Conservation (phyloP, 2,329 filamentous ascomycete species). For the Gliomastix tumulicola region DNA sequence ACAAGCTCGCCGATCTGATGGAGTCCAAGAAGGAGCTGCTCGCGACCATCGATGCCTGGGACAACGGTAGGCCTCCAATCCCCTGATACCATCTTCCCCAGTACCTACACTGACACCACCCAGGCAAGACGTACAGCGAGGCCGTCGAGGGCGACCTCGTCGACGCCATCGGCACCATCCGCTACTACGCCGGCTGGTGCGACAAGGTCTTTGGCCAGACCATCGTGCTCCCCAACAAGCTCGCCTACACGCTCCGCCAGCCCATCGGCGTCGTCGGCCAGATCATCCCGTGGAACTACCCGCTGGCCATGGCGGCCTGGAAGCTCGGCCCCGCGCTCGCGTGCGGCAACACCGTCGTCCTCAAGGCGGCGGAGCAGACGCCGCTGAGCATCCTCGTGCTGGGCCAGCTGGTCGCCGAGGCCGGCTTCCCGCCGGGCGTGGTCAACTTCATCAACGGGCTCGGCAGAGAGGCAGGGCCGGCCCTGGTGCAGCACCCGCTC, state of each 20-base stretch:
- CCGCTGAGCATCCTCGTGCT: constrained; percentile 53
- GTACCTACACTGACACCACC: too few relatives aligned
- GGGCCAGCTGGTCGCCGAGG: constrained; percentile 56
- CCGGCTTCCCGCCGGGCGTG: constrained; percentile 66
- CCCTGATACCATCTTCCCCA: too few relatives aligned
- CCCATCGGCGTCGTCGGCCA: constrained; percentile 61
- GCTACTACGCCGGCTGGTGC: constrained; percentile 23
- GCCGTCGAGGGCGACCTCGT: too few relatives aligned
- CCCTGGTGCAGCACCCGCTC: constrained; percentile 53
- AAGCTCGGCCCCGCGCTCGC: constrained; percentile 62
- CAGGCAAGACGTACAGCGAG: too few relatives aligned
- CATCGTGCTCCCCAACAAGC: constrained; percentile 54
- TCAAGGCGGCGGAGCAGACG: constrained; percentile 57
- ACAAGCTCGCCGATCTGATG: constrained; percentile 61
- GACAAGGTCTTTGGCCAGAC: constrained; percentile 56
- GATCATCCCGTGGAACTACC: constrained; percentile 71
- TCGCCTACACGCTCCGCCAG: constrained; percentile 63
- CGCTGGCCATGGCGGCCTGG: constrained; percentile 63
- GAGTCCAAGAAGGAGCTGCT: constrained; percentile 48
- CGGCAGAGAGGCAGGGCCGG: constrained; percentile 56
- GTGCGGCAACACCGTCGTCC: constrained; percentile 50
- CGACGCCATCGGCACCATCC: too few relatives aligned
- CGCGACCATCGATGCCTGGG: constrained; percentile 60
- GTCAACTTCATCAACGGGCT: constrained; percentile 65
- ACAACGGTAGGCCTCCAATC: constrained; percentile 72